phyloP scores from a whole-genome alignment of 148 eudicot species.

The Suaeda aralocaspica region DNA sequence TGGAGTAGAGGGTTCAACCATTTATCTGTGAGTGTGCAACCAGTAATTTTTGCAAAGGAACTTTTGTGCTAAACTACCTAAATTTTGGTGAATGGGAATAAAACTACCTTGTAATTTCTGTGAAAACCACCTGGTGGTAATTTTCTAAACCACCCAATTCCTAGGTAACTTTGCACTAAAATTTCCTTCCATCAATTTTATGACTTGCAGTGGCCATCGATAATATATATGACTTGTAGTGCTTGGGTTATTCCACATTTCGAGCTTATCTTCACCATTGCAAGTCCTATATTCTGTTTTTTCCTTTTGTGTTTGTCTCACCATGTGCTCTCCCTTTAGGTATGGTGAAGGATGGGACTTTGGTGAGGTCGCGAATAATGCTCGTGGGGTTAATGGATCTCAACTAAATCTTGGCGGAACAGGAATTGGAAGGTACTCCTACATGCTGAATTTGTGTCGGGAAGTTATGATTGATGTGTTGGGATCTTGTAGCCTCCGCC shows the following conservation, averaged over 20 bases:
- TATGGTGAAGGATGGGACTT: slow-evolving; percentile 99
- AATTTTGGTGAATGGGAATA: too few species aligned
- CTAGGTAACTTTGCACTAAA: too few species aligned
- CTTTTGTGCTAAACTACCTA: too few species aligned
- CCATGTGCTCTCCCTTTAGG: slow-evolving; percentile 34
- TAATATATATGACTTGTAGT: slow-evolving; percentile 12
- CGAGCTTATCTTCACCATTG: background rate
- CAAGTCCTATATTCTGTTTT: slow-evolving; percentile 1
- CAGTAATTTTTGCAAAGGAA: slow-evolving; percentile 3
- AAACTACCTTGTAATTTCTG: too few species aligned
- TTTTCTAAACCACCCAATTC: too few species aligned
- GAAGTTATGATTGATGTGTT: background rate
- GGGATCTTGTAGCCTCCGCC: too few species aligned
- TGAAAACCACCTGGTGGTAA: too few species aligned
- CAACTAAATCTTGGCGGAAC: slow-evolving; percentile 83
- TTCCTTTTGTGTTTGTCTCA: background rate
- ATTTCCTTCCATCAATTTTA: too few species aligned
- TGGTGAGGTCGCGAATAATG: slow-evolving; percentile 88
- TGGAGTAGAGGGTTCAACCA: slow-evolving; percentile 81
- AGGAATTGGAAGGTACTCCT: slow-evolving; percentile 81
- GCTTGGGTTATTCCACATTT: background rate
- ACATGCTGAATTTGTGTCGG: background rate
- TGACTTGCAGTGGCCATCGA: too few species aligned
- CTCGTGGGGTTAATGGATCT: slow-evolving; percentile 86
- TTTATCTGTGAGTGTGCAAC: slow-evolving; percentile 65